Evolutionary conservation across 2,329 filamentous ascomycete genomes (phyloP).

Genomic region (Torrubiellomyces zombiae): DNA sequence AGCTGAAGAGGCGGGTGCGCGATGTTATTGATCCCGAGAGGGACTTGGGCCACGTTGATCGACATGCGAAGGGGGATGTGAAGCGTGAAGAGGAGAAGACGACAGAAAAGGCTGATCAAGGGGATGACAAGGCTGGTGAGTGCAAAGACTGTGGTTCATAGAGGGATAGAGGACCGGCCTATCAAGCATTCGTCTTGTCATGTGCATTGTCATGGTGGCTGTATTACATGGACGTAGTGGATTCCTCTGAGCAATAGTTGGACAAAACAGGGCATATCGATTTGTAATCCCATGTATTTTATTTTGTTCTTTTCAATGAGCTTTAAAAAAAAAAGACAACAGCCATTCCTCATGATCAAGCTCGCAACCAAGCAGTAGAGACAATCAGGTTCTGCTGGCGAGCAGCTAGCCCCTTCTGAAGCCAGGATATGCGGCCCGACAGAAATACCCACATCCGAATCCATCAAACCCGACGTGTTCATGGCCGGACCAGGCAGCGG

Average conservation of each 20-base stretch:
- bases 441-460: too few species aligned
- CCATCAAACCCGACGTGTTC: constrained; percentile 12
- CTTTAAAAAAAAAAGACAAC: constrained; percentile 27
- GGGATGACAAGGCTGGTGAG: constrained; percentile 1
- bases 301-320: constrained; percentile 18
- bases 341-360: constrained; percentile 23
- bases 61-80: constrained; percentile 18
- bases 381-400: too few species aligned
- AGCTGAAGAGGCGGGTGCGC: constrained; percentile 69
- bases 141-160: constrained; percentile 12
- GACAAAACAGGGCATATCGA: too few species aligned
- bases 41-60: constrained; percentile 69
- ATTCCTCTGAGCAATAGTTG: constrained; percentile 2
- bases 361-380: constrained; percentile 21
- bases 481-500: constrained; percentile 11
- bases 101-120: constrained; percentile 2
- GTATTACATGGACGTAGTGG: not conserved
- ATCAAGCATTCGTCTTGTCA: too few species aligned
- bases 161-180: not conserved
- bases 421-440: too few species aligned
- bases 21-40: constrained; percentile 66
- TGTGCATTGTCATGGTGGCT: too few species aligned
- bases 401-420: too few species aligned
- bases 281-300: constrained; percentile 19
- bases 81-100: constrained; percentile 1